phyloP scores from a whole-genome alignment of 164 flowering plant genomes.

The Umbellularia californica region DNA sequence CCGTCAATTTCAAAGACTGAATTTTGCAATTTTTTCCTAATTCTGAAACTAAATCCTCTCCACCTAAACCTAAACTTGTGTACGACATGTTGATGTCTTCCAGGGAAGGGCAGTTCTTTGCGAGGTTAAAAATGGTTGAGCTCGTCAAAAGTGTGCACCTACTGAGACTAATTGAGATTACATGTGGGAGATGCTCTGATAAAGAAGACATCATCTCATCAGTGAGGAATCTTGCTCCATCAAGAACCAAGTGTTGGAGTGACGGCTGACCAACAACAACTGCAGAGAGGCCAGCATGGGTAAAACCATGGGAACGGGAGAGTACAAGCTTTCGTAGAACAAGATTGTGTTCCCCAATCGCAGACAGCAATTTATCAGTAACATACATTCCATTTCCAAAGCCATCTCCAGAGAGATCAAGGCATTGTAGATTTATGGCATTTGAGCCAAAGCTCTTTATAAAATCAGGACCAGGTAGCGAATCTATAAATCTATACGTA shows the following conservation, averaged over 20 bases:
- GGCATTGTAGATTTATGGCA: slow-evolving; percentile 20
- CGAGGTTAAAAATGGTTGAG: slow-evolving; percentile 31
- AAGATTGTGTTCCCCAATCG: slow-evolving; percentile 28
- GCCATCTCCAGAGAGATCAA: slow-evolving; percentile 26
- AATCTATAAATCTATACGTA: too few relatives aligned
- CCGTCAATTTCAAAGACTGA: slow-evolving; percentile 25
- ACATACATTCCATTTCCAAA: slow-evolving; percentile 4
- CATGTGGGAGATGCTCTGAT: slow-evolving; percentile 21
- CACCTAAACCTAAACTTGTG: slow-evolving; percentile 31
- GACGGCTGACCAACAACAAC: slow-evolving; percentile 22
- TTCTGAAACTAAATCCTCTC: slow-evolving; percentile 6
- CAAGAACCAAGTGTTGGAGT: slow-evolving; percentile 25
- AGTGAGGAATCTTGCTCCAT: slow-evolving; percentile 34
- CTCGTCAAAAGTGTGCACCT: slow-evolving; percentile 28
- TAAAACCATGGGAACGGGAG: slow-evolving; percentile 27
- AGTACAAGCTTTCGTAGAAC: slow-evolving; percentile 37
- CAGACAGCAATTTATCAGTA: slow-evolving; percentile 41
- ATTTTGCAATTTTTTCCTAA: slow-evolving; percentile 17
- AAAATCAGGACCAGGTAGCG: neutral
- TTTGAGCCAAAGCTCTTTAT: slow-evolving; percentile 1
- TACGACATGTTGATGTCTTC: slow-evolving; percentile 38
- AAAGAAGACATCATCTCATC: slow-evolving; percentile 30
- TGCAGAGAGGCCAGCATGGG: slow-evolving; percentile 27
- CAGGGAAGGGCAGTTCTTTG: slow-evolving; percentile 28
- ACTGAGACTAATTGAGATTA: slow-evolving; percentile 33